phyloP scores from a whole-genome alignment of 257 asterid genomes.

The Petrea volubilis region DNA sequence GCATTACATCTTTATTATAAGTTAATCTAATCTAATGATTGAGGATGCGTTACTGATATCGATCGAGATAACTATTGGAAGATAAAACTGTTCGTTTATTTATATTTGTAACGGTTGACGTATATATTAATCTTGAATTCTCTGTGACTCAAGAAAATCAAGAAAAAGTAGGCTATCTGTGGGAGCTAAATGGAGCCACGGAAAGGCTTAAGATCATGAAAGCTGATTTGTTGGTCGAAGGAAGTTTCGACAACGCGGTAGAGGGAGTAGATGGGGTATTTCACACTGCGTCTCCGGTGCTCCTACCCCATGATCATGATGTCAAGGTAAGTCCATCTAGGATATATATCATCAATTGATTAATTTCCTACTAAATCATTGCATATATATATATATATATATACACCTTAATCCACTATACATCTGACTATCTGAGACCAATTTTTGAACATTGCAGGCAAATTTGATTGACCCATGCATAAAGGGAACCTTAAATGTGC shows the following conservation, averaged over 20 bases:
- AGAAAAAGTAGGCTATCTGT: conserved; percentile 60
- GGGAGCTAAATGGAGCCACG: conserved; percentile 84
- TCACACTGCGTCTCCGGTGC: conserved; percentile 92
- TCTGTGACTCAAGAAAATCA: conserved; percentile 42
- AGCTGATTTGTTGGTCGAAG: conserved; percentile 75
- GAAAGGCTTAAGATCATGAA: conserved; percentile 77
- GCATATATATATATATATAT: background rate
- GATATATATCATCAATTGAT: background rate
- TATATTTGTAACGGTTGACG: too few relatives aligned
- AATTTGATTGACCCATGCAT: conserved; percentile 78
- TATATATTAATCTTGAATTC: too few relatives aligned
- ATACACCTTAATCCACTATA: background rate
- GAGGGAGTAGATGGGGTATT: conserved; percentile 86
- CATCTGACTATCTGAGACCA: too few relatives aligned
- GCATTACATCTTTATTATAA: too few relatives aligned
- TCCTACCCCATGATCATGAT: conserved; percentile 55
- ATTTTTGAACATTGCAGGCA: conserved; percentile 43
- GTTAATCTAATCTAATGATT: too few relatives aligned
- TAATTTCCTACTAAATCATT: background rate
- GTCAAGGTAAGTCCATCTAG: conserved; percentile 44
- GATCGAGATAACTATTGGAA: too few relatives aligned
- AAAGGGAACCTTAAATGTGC: conserved; percentile 83
- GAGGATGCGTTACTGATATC: too few relatives aligned
- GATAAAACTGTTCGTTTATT: too few relatives aligned
- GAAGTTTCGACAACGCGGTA: conserved; percentile 83